These are phyloP conservation scores for Trichoderma koningii DNA, from an alignment of 2,329 filamentous ascomycete genomes.

Conservation along the genomic window DNA sequence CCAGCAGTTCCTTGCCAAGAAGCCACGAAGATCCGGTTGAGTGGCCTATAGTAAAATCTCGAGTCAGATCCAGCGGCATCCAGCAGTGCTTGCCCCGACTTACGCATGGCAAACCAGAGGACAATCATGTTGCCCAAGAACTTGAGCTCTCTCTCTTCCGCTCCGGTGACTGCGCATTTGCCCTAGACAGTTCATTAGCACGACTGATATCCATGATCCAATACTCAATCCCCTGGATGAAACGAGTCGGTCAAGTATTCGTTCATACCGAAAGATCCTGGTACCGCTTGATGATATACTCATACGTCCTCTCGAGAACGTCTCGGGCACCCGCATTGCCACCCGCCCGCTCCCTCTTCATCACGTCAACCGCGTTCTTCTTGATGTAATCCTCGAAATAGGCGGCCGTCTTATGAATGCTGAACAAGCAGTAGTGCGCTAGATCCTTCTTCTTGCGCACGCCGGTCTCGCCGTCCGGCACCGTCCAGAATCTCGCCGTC, in stretches of 20 bases:
- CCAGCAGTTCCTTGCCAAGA: constrained; percentile 44
- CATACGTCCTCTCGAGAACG: constrained; percentile 33
- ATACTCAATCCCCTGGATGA: no score
- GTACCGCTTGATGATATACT: constrained; percentile 32
- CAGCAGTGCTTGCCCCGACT: constrained; percentile 31
- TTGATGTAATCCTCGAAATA: constrained; percentile 44
- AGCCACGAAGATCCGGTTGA: constrained; percentile 49
- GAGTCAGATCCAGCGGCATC: neutral
- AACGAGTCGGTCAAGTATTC: no score
- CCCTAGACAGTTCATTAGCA: neutral
- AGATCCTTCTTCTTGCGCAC: constrained; percentile 39
- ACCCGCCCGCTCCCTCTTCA: constrained; percentile 34
- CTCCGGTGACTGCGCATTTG: constrained; percentile 12
- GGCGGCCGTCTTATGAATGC: constrained; percentile 40
- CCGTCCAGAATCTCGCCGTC: constrained; percentile 44
- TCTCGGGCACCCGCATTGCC: constrained; percentile 9
- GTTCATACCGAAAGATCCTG: constrained; percentile 32
- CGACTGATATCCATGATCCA: no score
- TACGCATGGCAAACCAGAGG: constrained; percentile 52
- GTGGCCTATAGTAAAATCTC: constrained; percentile 41
- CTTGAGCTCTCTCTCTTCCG: constrained; percentile 36
- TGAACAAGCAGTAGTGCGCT: constrained; percentile 45
- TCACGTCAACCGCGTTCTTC: constrained; percentile 33
- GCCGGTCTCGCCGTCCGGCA: constrained; percentile 33
- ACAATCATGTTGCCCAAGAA: constrained; percentile 47